These are phyloP conservation scores for Alternaria sp. DNA, from an alignment of 2,329 filamentous ascomycete species.

Conservation along the genomic window DNA sequence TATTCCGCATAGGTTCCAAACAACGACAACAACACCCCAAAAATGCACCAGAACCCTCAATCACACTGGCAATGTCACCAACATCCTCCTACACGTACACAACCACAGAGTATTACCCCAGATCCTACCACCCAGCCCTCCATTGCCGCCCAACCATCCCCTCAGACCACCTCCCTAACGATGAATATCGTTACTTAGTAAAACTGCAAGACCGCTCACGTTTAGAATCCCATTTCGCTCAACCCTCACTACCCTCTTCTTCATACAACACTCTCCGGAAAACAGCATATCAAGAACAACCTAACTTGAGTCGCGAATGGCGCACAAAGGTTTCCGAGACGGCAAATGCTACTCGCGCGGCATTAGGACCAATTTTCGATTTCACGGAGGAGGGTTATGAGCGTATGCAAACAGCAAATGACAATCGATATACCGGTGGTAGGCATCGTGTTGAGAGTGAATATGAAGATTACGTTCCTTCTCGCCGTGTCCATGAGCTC, in stretches of 20 bases:
- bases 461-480: conserved; percentile 13
- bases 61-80: neutral
- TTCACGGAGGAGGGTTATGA: conserved; percentile 12
- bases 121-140: neutral
- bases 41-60: neutral
- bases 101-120: neutral
- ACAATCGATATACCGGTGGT: neutral
- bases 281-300: conserved; percentile 10
- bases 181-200: conserved; percentile 14
- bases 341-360: conserved; percentile 21
- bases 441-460: neutral
- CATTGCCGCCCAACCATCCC: neutral
- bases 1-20: neutral
- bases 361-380: conserved; percentile 18
- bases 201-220: conserved; percentile 8
- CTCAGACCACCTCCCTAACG: conserved; percentile 12
- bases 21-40: neutral
- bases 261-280: neutral
- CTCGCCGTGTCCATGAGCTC: conserved; percentile 27
- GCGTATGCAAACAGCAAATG: neutral
- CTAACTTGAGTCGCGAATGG: neutral
- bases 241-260: neutral
- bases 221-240: conserved; percentile 14
- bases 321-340: conserved; percentile 19
- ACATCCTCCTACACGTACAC: neutral